Base-by-base conservation (phyloP, 2,329 filamentous ascomycete species). In the Rutstroemia sydowiana region DNA sequence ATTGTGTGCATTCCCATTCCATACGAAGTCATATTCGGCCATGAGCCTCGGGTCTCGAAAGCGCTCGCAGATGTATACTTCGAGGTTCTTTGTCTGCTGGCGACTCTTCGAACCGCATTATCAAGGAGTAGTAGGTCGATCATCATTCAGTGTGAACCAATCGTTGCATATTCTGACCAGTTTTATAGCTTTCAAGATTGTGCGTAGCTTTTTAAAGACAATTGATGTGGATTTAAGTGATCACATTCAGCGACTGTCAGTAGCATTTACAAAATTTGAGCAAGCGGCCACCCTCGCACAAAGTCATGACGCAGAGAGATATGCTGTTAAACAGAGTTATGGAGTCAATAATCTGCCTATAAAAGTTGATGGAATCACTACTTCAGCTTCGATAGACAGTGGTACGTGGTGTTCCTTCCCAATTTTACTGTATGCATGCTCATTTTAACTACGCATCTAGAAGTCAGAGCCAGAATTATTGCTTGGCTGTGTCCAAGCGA, bases 401-500 rank as follows among this genome's bases (percentile, higher is more conserved):
- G 46, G 46, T 48, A 9, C 13, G 34, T 42, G 23, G 28, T 42
- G 28, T 20, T 18, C 37, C 21, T 28, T 23, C 9, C 23, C 18
- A 31, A 14, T 21, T 42, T 48, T n/a, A 34, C 23, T 16, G 10
- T 10, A 48, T 16, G 10, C 16, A 34, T 32, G 30, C 26, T 51
- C 16, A 45, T 5, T n/a, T 9, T 20, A 16, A 46, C 46, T 14
- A 45, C 30, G 36, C 26, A 45, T 46, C 31, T 16, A 46, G 32
- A 45, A 23, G 31, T 39, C 8, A 37, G 48, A 16, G 9, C n/a
- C 18, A 34, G 39, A 30, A 26, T 51, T n/a, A 37, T 51, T 30
- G 16, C 48, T 39, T 51, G 48, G 48, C n/a, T 51, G 26, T 51
- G 18, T 8, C 48, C 48, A 18, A 43, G 48, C 18, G 41, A 46